These are phyloP conservation scores for Wickerhamomyces sp. DNA, from an alignment of 1,139 yeast genomes.

Conservation along the genomic window DNA sequence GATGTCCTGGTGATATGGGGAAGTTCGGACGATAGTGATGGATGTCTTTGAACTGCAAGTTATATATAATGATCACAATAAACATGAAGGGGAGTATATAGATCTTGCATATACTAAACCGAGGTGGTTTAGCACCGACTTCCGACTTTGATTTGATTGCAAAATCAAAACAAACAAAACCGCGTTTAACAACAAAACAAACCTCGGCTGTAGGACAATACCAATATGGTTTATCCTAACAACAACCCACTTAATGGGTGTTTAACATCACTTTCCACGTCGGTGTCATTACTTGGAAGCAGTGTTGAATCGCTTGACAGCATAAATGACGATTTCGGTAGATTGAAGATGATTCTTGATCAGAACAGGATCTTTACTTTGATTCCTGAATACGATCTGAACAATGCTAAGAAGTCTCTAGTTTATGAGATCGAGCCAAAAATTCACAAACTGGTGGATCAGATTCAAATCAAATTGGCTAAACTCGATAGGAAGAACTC, in stretches of 20 bases:
- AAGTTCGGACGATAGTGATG: no score
- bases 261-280: slow-evolving; percentile 16
- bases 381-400: slow-evolving; percentile 35
- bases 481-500: slow-evolving; percentile 30
- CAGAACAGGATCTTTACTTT: slow-evolving; percentile 30
- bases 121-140: no score
- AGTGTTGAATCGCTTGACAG: slow-evolving; percentile 17
- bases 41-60: no score
- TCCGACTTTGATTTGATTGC: not conserved
- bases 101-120: no score
- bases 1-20: no score
- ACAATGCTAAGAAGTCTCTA: slow-evolving; percentile 29
- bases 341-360: slow-evolving; percentile 16
- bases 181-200: not conserved
- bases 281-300: slow-evolving; percentile 11
- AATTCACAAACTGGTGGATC: slow-evolving; percentile 29
- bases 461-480: slow-evolving; percentile 32
- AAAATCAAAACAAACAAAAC: not conserved
- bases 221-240: slow-evolving; percentile 5
- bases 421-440: slow-evolving; percentile 32
- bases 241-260: slow-evolving; percentile 16
- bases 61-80: no score
- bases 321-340: slow-evolving; percentile 17
- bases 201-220: not conserved
- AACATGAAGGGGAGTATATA: not conserved